A percentile compares a stretch with the other conserved stretches of the same genome.
Evolutionary conservation across 208 protist species (phyloP).

Genomic region (Angomonas deanei): DNA sequence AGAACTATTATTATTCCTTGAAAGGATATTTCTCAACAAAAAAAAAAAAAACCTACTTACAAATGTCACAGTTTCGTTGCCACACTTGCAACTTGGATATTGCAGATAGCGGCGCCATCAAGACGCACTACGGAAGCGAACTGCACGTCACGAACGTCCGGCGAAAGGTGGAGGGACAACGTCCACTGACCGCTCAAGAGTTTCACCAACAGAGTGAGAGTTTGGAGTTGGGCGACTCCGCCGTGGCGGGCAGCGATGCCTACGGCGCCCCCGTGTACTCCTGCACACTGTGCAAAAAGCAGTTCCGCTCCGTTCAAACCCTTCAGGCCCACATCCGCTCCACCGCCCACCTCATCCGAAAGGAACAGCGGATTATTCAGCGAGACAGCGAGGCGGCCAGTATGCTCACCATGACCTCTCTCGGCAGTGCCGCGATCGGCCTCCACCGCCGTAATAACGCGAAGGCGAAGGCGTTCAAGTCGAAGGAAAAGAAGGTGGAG

Average conservation of each 20-base stretch:
- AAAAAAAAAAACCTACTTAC: too few species aligned
- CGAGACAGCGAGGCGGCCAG: conserved; percentile 76
- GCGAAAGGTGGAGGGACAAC: conserved; percentile 73
- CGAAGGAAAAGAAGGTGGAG: background rate
- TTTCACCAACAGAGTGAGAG: conserved; percentile 15
- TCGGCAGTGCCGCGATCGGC: conserved; percentile 84
- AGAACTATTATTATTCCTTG: background rate
- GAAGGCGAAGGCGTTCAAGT: conserved; percentile 27
- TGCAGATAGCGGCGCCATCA: conserved; percentile 36
- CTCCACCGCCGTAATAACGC: conserved; percentile 84
- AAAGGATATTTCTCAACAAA: too few species aligned
- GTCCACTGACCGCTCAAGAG: conserved; percentile 59
- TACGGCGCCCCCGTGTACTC: conserved; percentile 54
- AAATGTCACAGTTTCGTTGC: conserved; percentile 51
- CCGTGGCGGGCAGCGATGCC: conserved; percentile 21
- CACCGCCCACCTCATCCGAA: conserved; percentile 85
- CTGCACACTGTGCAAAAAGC: conserved; percentile 90
- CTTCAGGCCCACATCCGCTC: conserved; percentile 88
- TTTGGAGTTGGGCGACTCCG: background rate
- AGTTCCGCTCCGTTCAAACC: conserved; percentile 84
- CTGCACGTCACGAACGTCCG: conserved; percentile 81
- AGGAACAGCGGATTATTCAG: conserved; percentile 86
- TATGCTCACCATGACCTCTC: conserved; percentile 77
- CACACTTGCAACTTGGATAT: conserved; percentile 72
- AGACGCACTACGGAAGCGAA: conserved; percentile 74